Evolutionary conservation across 164 flowering plant species (phyloP), one percentile per base, ranked within the genome.

Genomic region (Stephania japonica): DNA sequence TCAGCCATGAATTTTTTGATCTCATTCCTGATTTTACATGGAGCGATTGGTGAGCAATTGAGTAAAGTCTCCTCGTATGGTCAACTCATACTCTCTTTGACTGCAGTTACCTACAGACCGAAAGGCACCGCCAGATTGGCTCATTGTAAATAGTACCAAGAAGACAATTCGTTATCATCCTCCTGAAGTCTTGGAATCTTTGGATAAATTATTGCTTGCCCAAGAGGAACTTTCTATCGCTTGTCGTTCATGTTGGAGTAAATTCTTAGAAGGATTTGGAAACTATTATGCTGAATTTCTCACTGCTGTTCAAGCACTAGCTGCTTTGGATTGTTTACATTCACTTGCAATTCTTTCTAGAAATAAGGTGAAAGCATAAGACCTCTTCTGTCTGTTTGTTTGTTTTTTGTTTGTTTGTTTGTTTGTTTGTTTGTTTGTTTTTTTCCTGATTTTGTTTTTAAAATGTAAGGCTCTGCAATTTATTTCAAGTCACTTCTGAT

Each of bases 291-390:
- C 88, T 11, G 98, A 91, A 50, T 92, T 91, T 76, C 95, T 86
- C 80, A 88, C 89, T 78, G 88, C 94, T 78, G 97, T 91, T 75
- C 97, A 90, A 80, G 96, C 99, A 67, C 83, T 94, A 65, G 99
- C 97, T 75, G 76, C 93, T 63, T 86, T 94, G 83, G 99, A 94
- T 72, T 94, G 99, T 73, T 83, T 91, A 69, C 84, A 85, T 83
- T 86, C 98, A 38, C 89, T 92, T 67, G 97, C 97, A n/a, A 75
- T 80, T 78, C 89, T 95, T 68, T 89, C 97, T 14, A 88, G 88
- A 78, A 86, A 84, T 75, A 88, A 89, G 93, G 99, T 92, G 76
- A 42, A 1, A 23, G 21, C 44, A 47, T 10, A 7, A 13, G 61
- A 53, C 18, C 19, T 13, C 11, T 14, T 14, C 53, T 47, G 11